Conservation (phyloP, 2,329 filamentous ascomycete genomes). For the Septoria linicola region DNA sequence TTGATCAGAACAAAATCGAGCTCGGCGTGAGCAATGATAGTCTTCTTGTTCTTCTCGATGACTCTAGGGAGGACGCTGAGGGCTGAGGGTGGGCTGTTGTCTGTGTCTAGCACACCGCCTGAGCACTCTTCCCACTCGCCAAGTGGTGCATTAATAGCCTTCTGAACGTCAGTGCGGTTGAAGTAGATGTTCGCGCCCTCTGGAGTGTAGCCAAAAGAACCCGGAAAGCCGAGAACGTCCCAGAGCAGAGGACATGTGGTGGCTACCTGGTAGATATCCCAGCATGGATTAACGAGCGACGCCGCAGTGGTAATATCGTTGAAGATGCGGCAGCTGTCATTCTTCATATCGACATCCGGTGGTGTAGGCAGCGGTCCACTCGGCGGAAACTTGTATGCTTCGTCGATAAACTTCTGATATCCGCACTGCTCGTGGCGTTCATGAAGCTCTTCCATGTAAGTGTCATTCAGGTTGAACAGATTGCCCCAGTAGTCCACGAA, state of each 20-base stretch:
- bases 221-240: conserved; percentile 69
- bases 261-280: conserved; percentile 71
- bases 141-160: conserved; percentile 51
- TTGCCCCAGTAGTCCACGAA: conserved; percentile 62
- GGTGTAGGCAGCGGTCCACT: conserved; percentile 57
- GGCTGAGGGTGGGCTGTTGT: conserved; percentile 56
- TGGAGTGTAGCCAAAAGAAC: conserved; percentile 63
- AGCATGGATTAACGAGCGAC: conserved; percentile 69
- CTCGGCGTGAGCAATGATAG: conserved; percentile 70
- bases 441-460: conserved; percentile 55
- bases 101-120: conserved; percentile 48
- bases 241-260: conserved; percentile 69
- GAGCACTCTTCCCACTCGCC: conserved; percentile 65
- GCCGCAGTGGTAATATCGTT: conserved; percentile 56
- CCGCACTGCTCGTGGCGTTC: conserved; percentile 56
- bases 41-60: conserved; percentile 70
- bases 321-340: conserved; percentile 51
- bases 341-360: conserved; percentile 47
- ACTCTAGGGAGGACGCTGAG: conserved; percentile 65
- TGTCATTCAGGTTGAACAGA: conserved; percentile 64
- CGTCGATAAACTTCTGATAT: conserved; percentile 59
- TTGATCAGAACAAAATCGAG: conserved; percentile 67
- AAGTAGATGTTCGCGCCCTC: conserved; percentile 55
- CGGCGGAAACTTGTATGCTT: conserved; percentile 68
- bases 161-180: conserved; percentile 41